These are phyloP conservation scores for Candida xyloterini DNA, from an alignment of 805 yeast species.

Conservation along the genomic window DNA sequence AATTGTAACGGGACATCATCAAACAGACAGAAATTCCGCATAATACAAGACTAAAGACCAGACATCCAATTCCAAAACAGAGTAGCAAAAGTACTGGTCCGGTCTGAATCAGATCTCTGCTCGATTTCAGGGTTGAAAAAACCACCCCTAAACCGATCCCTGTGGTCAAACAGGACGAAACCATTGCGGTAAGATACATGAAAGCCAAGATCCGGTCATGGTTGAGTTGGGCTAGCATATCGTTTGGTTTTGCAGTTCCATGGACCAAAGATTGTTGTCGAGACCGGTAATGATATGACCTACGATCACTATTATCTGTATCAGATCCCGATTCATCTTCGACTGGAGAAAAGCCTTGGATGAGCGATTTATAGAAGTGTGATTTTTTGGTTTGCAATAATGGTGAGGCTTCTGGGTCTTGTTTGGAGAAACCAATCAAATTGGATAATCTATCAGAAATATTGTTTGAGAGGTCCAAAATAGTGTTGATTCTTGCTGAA, in stretches of 20 bases:
- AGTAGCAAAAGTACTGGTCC: slow-evolving; percentile 26
- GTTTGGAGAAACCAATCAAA: slow-evolving; percentile 1
- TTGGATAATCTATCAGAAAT: slow-evolving; percentile 11
- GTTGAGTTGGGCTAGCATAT: slow-evolving; percentile 23
- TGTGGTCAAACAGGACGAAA: slow-evolving; percentile 40
- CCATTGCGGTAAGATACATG: slow-evolving; percentile 40
- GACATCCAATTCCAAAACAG: slow-evolving; percentile 38
- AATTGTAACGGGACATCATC: slow-evolving; percentile 37
- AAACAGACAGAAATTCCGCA: slow-evolving; percentile 44
- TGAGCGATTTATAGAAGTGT: slow-evolving; percentile 15
- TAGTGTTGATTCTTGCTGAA: slow-evolving; percentile 21
- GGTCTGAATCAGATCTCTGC: slow-evolving; percentile 7
- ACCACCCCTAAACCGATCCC: slow-evolving; percentile 45
- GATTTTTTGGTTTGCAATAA: slow-evolving; percentile 1
- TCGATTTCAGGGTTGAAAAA: slow-evolving; percentile 23
- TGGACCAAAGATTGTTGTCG: slow-evolving; percentile 13
- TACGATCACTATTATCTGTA: slow-evolving; percentile 17
- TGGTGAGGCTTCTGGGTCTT: slow-evolving; percentile 3
- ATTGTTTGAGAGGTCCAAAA: slow-evolving; percentile 23
- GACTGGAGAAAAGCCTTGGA: slow-evolving; percentile 4
- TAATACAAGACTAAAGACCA: slow-evolving; percentile 40
- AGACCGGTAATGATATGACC: not conserved
- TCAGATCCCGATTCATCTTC: slow-evolving; percentile 15
- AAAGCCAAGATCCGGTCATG: slow-evolving; percentile 45
- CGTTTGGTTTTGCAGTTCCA: slow-evolving; percentile 14